Evolutionary conservation across 148 eudicot species (phyloP), one percentile per base, ranked within the genome.

Genomic region (Rhododendron mucronatum): DNA sequence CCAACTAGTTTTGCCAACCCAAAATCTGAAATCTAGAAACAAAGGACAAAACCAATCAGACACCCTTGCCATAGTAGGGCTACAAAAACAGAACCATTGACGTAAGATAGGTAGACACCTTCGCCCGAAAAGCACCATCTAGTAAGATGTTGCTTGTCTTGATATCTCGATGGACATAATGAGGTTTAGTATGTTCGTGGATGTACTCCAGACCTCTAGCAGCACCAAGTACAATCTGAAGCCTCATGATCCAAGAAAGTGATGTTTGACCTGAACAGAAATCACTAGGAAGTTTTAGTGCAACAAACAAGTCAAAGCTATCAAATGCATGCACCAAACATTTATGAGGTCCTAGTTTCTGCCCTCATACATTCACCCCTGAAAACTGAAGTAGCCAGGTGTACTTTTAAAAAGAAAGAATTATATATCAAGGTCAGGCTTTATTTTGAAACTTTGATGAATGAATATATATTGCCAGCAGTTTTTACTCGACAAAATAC

Each of bases 171-270:
- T 97, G 99, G 83, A 97, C 98, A 89, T 97, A 97, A 89, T 97
- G 99, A 50, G 95, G 89, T 90, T 95, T 97, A n/a, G 98, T 97
- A 88, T 97, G 99, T 89, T 97, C 98, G 61, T 97, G 99, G 83
- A 97, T 93, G 86, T 97, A 97, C 88, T 97, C 99, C 82, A 97
- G 88, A 82, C 99, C 99, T 92, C 99, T 90, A 80, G 99, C 99
- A 89, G 98, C 93, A 88, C 95, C 99, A 84, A 97, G 96, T 81
- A 94, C 98, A 88, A 94, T 92, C 91, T 97, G 99, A 85, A 95
- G 93, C 88, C 99, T 95, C 96, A 94, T 94, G 88, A 94, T 94
- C 99, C 99, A 97, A 51, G 99, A 95, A 80, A 97, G 92, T 21
- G 99, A 88, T 7, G 98, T 93, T 85, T 95, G 95, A 63, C 99